These are phyloP conservation scores for Tuber indicum DNA, from an alignment of 495 filamentous ascomycete genomes.

Conservation along the genomic window DNA sequence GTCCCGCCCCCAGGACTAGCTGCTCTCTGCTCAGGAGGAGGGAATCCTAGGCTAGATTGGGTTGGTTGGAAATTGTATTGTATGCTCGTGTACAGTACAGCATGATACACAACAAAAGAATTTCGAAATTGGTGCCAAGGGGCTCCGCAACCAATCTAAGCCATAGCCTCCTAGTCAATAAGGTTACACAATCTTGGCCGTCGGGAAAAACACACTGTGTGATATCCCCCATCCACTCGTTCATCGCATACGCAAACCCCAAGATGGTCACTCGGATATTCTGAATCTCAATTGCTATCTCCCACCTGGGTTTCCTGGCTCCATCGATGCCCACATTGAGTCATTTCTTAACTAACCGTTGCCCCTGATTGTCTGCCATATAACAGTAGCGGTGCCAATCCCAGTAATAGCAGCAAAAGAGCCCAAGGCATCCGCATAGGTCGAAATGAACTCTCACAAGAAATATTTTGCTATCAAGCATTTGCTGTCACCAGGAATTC, in stretches of 20 bases:
- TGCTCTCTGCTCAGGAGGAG: background rate
- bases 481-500: constrained; percentile 3
- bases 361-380: constrained; percentile 4
- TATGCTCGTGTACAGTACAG: background rate
- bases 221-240: constrained; percentile 1
- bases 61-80: background rate
- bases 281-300: background rate
- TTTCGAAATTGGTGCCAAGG: background rate
- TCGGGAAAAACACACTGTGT: background rate
- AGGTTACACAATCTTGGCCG: background rate
- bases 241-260: constrained; percentile 2
- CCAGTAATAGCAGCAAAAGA: constrained; percentile 4
- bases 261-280: constrained; percentile 7
- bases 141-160: background rate
- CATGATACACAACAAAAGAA: background rate
- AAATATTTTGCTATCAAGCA: background rate
- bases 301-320: background rate
- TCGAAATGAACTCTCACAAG: constrained; percentile 3
- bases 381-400: background rate
- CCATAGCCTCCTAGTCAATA: background rate
- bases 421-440: background rate
- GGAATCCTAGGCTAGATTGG: background rate
- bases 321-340: no score
- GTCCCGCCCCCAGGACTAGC: background rate
- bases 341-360: background rate